These are phyloP conservation scores for Cyberlindnera xylosilytica DNA, from an alignment of 805 yeast genomes.

Conservation along the genomic window DNA sequence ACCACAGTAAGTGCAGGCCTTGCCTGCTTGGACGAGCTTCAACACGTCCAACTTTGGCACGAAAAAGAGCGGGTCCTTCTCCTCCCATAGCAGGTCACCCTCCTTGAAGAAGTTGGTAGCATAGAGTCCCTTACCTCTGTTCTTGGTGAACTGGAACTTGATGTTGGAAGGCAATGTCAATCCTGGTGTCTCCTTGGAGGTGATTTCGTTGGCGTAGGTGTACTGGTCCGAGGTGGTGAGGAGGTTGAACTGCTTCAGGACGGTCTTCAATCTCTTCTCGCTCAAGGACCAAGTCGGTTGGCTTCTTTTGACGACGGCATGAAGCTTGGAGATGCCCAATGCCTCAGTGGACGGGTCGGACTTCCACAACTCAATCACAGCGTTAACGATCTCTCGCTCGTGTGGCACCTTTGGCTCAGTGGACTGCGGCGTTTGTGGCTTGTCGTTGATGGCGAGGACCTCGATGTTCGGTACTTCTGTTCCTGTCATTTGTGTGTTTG, in stretches of 20 bases:
- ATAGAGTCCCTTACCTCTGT: conserved; percentile 59
- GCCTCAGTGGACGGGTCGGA: conserved; percentile 61
- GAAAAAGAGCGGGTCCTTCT: conserved; percentile 51
- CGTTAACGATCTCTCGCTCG: conserved; percentile 34
- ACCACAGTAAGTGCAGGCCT: conserved; percentile 75
- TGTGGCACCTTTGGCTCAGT: conserved; percentile 26
- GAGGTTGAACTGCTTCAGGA: conserved; percentile 57
- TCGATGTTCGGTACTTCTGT: conserved; percentile 25
- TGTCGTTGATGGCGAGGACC: conserved; percentile 30
- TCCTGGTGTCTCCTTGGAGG: conserved; percentile 46
- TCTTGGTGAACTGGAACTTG: conserved; percentile 45
- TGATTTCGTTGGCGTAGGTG: conserved; percentile 53
- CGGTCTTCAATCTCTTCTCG: conserved; percentile 50
- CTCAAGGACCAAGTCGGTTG: conserved; percentile 64
- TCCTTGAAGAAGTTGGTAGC: conserved; percentile 44
- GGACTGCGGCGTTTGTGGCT: conserved; percentile 1
- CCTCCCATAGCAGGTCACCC: conserved; percentile 61
- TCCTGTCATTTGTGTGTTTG: not conserved
- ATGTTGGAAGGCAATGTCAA: conserved; percentile 40
- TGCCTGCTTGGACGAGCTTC: conserved; percentile 53
- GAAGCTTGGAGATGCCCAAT: conserved; percentile 52
- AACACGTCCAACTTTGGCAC: conserved; percentile 69
- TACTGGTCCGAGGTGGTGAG: conserved; percentile 39
- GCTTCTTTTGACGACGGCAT: conserved; percentile 43
- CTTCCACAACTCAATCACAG: conserved; percentile 65